Percentiles rank a stretch among this genome's conserved stretches.
Evolutionary conservation across 108 stramenopile species (phyloP).

Genomic region (Nitzschia sp.): DNA sequence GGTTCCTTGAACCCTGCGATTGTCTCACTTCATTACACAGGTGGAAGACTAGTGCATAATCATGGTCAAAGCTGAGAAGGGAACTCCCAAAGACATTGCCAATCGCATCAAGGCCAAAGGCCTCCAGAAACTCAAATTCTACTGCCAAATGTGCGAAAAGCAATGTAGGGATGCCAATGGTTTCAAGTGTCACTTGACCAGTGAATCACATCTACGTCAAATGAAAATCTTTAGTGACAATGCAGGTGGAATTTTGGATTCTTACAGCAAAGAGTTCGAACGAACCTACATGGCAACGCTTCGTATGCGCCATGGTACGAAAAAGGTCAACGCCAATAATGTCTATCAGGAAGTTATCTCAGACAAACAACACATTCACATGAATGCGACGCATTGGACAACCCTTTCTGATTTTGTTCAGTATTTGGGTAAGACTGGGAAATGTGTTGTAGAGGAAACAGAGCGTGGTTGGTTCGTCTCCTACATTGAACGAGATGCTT

Average conservation of each 20-base stretch:
- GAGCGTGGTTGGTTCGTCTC: constrained; percentile 96
- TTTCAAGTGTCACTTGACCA: constrained; percentile 97
- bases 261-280: constrained; percentile 85
- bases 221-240: constrained; percentile 91
- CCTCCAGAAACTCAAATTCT: constrained; percentile 93
- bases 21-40: too few species aligned
- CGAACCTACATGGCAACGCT: constrained; percentile 82
- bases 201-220: constrained; percentile 95
- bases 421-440: constrained; percentile 94
- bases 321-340: constrained; percentile 91
- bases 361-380: constrained; percentile 97
- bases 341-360: constrained; percentile 98
- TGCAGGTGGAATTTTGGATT: constrained; percentile 68
- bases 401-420: constrained; percentile 93
- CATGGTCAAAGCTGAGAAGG: constrained; percentile 82
- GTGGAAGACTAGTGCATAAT: neutral
- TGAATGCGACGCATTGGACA: constrained; percentile 98
- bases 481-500: constrained; percentile 92
- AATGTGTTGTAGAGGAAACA: constrained; percentile 92
- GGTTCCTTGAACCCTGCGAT: too few species aligned
- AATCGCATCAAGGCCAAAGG: constrained; percentile 95
- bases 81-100: constrained; percentile 85
- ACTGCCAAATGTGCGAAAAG: constrained; percentile 98
- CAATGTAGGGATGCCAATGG: constrained; percentile 97
- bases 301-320: constrained; percentile 86